phyloP scores from a whole-genome alignment of 78 protist species.

The Diacronema lutheri region DNA sequence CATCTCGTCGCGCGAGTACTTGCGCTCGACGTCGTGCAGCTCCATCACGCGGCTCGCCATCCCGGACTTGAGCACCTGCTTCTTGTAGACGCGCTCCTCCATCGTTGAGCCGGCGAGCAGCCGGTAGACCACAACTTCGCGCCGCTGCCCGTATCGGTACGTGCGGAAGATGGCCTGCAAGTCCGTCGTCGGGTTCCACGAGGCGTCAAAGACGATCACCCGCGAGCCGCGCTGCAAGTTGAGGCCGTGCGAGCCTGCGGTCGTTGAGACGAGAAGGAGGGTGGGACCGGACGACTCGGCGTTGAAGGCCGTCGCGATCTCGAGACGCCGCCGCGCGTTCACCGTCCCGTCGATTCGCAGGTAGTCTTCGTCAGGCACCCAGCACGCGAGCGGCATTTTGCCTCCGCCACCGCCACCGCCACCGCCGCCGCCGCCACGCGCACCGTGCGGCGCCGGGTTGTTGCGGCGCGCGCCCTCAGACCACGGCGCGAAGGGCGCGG shows the following conservation, averaged over 20 bases:
- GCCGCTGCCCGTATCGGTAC: neutral
- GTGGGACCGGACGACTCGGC: neutral
- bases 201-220: neutral
- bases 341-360: slow-evolving; percentile 13
- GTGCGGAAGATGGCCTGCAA: neutral
- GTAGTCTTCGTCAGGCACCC: neutral
- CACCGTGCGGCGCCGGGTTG: no score
- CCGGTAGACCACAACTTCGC: neutral
- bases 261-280: no score
- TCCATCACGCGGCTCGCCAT: no score
- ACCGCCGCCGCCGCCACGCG: no score
- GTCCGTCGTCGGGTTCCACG: neutral
- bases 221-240: neutral
- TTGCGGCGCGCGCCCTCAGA: no score
- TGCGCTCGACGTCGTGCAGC: no score
- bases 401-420: no score
- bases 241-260: neutral
- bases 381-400: neutral
- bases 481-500: no score
- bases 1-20: no score
- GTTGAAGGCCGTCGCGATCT: neutral
- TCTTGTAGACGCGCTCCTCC: neutral
- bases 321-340: neutral
- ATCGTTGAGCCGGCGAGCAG: neutral
- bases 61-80: neutral